These are phyloP conservation scores for Crithidia thermophila DNA, from an alignment of 208 protist species.

Conservation along the genomic window DNA sequence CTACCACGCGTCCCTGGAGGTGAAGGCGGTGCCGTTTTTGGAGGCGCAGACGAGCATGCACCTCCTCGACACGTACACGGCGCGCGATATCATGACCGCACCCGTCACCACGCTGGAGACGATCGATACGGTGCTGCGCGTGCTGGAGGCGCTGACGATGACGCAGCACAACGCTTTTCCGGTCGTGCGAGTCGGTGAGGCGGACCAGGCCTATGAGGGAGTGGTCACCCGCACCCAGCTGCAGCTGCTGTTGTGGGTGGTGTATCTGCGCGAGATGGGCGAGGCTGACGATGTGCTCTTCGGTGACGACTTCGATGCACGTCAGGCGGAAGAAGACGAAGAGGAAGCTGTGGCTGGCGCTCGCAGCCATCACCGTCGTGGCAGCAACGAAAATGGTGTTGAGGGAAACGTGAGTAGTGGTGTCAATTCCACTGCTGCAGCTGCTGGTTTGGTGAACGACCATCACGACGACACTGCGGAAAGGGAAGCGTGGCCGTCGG, in stretches of 20 bases:
- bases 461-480: too few species aligned
- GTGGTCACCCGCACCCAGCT: slow-evolving; percentile 57
- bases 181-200: slow-evolving; percentile 48
- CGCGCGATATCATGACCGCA: slow-evolving; percentile 81
- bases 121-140: slow-evolving; percentile 46
- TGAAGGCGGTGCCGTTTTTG: slow-evolving; percentile 81
- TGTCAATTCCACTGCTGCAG: not conserved
- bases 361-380: not conserved
- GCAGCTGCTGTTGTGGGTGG: slow-evolving; percentile 60
- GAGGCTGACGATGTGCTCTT: slow-evolving; percentile 22
- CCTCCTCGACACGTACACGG: slow-evolving; percentile 45
- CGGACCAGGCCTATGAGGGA: slow-evolving; percentile 44
- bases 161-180: slow-evolving; percentile 89
- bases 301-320: not conserved
- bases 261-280: slow-evolving; percentile 52
- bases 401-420: too few species aligned
- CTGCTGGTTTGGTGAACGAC: too few species aligned
- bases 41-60: slow-evolving; percentile 53
- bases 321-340: slow-evolving; percentile 1
- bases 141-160: slow-evolving; percentile 56
- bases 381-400: not conserved
- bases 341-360: too few species aligned
- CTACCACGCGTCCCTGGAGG: slow-evolving; percentile 76
- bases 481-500: not conserved
- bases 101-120: slow-evolving; percentile 54